phyloP scores from a whole-genome alignment of 116 monocot species.

The Phalaenopsis hybrid region DNA sequence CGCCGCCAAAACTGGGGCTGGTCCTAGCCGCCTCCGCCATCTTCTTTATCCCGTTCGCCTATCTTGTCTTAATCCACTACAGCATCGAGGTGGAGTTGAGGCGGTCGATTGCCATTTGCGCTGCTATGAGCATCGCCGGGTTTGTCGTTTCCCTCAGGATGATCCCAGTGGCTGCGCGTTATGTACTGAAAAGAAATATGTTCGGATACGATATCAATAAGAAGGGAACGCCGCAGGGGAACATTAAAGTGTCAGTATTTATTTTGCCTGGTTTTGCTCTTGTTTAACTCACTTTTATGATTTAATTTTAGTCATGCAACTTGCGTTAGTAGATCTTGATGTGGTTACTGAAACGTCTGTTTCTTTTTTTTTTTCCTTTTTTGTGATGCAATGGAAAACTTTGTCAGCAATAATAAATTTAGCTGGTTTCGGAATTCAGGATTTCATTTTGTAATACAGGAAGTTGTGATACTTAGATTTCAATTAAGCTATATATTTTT shows the following conservation, averaged over 20 bases:
- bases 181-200: constrained; percentile 60
- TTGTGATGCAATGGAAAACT: not conserved
- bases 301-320: no score
- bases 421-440: not conserved
- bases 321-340: not conserved
- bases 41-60: constrained; percentile 54
- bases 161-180: constrained; percentile 80
- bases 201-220: constrained; percentile 97
- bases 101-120: constrained; percentile 57
- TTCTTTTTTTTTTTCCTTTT: not conserved
- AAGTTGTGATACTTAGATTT: not conserved
- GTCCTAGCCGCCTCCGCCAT: constrained; percentile 21
- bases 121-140: constrained; percentile 70
- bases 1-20: constrained; percentile 52
- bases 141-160: constrained; percentile 44
- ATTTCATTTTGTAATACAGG: not conserved
- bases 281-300: not conserved
- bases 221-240: constrained; percentile 69
- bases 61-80: constrained; percentile 56
- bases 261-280: not conserved
- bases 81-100: constrained; percentile 53
- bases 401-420: not conserved
- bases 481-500: no score
- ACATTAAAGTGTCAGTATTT: constrained; percentile 75
- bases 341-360: not conserved